These are phyloP conservation scores for Phytophthora parvispora DNA, from an alignment of 352 stramenopile species.

Conservation along the genomic window DNA sequence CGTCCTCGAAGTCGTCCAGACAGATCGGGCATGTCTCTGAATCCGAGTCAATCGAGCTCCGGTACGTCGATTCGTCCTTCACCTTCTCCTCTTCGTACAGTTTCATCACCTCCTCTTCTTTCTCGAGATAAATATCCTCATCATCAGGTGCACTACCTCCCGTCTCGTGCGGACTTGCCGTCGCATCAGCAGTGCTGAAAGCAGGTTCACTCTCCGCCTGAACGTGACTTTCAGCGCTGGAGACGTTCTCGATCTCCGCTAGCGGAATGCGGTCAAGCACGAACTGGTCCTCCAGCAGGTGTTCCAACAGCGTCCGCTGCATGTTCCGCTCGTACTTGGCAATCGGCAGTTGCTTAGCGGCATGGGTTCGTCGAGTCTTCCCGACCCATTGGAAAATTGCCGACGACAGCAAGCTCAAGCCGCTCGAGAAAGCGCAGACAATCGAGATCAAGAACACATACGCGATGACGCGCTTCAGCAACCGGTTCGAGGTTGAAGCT, in stretches of 20 bases:
- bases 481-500: conserved; percentile 61
- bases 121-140: conserved; percentile 17
- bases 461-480: conserved; percentile 76
- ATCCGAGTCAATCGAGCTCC: conserved; percentile 35
- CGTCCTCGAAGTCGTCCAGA: conserved; percentile 74
- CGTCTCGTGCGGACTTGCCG: conserved; percentile 5
- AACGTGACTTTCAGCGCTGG: background rate
- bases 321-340: conserved; percentile 64
- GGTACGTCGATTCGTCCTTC: conserved; percentile 15
- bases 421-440: conserved; percentile 84
- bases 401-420: conserved; percentile 75
- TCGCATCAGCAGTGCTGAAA: conserved; percentile 1
- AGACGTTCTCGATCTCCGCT: conserved; percentile 39
- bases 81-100: background rate
- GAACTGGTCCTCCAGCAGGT: conserved; percentile 55
- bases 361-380: conserved; percentile 62
- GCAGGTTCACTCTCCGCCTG: conserved; percentile 1
- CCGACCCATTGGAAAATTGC: conserved; percentile 72
- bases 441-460: conserved; percentile 85
- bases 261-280: conserved; percentile 63
- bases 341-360: conserved; percentile 65
- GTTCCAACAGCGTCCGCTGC: conserved; percentile 53
- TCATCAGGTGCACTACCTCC: background rate
- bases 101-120: conserved; percentile 9
- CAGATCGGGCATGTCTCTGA: conserved; percentile 79